Percentiles rank a stretch among this genome's conserved stretches.
Evolutionary conservation across 306 rosid species (phyloP).

Genomic region (Vicia faba): DNA sequence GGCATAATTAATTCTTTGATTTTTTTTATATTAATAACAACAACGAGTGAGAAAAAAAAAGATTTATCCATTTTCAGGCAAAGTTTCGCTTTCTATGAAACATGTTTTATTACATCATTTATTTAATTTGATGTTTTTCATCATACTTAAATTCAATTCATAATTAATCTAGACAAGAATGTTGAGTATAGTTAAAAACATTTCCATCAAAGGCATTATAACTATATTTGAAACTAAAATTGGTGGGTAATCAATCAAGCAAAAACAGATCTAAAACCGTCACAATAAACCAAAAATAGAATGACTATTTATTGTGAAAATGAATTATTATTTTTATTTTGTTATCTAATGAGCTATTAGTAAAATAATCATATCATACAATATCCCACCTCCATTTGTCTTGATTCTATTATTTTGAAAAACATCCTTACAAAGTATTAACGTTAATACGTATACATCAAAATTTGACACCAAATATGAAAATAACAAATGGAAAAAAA

Average conservation of each 20-base stretch:
- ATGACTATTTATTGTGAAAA: background rate
- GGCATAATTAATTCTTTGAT: no score
- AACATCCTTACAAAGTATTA: background rate
- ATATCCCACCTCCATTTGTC: background rate
- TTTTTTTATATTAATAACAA: no score
- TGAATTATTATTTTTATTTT: background rate
- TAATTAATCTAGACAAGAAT: background rate
- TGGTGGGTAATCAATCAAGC: background rate
- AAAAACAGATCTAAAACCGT: background rate
- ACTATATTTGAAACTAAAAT: background rate
- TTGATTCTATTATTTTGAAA: background rate
- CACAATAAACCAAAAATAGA: background rate
- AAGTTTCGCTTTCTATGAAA: background rate
- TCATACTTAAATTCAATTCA: background rate
- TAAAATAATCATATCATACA: background rate
- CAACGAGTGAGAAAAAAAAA: no score
- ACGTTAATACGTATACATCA: constrained; percentile 1
- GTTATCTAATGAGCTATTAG: no score
- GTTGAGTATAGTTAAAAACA: background rate
- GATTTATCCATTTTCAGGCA: background rate
- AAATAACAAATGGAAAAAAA: background rate
- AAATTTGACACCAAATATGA: background rate
- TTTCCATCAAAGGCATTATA: background rate
- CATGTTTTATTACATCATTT: background rate
- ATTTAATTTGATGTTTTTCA: background rate